phyloP scores from a whole-genome alignment of 2,329 filamentous ascomycete species.

The Paracoccidioides lutzii region DNA sequence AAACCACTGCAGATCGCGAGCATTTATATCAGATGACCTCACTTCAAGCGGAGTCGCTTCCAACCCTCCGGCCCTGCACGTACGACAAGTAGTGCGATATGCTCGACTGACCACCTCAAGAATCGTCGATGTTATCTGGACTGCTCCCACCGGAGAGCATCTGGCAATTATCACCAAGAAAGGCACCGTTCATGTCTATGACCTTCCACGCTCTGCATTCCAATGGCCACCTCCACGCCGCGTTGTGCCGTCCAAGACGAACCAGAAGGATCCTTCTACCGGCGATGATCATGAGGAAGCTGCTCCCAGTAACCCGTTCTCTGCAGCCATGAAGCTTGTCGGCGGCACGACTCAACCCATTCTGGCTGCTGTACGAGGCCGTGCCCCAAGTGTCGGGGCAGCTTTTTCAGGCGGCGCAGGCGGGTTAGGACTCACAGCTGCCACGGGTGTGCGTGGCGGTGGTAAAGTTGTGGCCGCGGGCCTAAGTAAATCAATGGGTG shows the following conservation, averaged over 20 bases:
- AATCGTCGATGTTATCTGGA: constrained; percentile 84
- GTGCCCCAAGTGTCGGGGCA: constrained; percentile 35
- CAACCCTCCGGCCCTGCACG: constrained; percentile 24
- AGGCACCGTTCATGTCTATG: constrained; percentile 87
- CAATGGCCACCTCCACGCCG: constrained; percentile 64
- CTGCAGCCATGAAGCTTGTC: constrained; percentile 57
- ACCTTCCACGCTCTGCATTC: constrained; percentile 70
- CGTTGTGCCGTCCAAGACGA: constrained; percentile 32
- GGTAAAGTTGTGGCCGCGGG: constrained; percentile 38
- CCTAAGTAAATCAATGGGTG: constrained; percentile 38
- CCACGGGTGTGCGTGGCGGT: constrained; percentile 33
- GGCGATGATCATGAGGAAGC: constrained; percentile 36
- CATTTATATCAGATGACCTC: constrained; percentile 26
- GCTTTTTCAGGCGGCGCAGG: constrained; percentile 29
- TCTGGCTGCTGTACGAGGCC: constrained; percentile 51
- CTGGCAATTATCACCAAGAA: constrained; percentile 84
- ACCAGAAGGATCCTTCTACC: constrained; percentile 27
- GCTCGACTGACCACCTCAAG: constrained; percentile 83
- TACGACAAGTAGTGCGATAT: constrained; percentile 78
- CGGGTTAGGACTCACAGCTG: constrained; percentile 33
- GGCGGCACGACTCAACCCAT: constrained; percentile 49
- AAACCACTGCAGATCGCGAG: constrained; percentile 29
- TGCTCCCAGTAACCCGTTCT: constrained; percentile 38
- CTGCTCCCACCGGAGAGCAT: constrained; percentile 64
- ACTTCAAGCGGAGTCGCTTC: constrained; percentile 14